Base-by-base conservation (phyloP, 495 filamentous ascomycete genomes). In the Bacidia gigantensis region DNA sequence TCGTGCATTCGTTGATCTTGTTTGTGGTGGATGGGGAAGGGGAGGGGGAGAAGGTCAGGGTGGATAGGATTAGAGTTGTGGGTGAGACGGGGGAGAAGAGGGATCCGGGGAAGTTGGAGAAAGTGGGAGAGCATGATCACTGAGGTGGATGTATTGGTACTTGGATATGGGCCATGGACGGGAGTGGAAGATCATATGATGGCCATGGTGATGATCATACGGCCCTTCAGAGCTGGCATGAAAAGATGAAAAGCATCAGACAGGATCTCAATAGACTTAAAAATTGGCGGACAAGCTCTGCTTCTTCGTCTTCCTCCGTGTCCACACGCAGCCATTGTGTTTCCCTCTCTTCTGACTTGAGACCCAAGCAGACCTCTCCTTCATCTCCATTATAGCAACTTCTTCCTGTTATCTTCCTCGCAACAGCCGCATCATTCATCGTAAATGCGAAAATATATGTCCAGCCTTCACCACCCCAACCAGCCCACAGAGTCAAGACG, bases 81-180 rank as follows among this genome's bases (percentile, higher is more conserved):
- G 92, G 92, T 29, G 92, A 96, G 68, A 76, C 79, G n/a, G 89
- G 90, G 11, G 86, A 93, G 75, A 93, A 93, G 76, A 73, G 87
- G 50, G 84, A 88, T 45, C 83, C 86, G 77, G 92, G 89, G 47
- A 95, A 95, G 74, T 69, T 98, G 58, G 87, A 95, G 78, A 97
- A 97, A 77, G 80, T 95, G 62, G 87, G 83, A 11, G 85, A 94
- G 61, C 82, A 87, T 64, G 66, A 71, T 29, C 32, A 32, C 18
- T 49, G 3, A 46, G 21, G 3, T 12, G 26, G 18, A n/a, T 9
- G 24, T 21, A 39, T 10, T 39, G n/a, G 32, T n/a, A 10, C 32
- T 10, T 10, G 32, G n/a, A 39, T n/a, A 39, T 10, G n/a, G 10
- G 32, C 10, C 32, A 10, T 39, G 10, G 32, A 39, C n/a, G 32